Conservation (phyloP, 345 rosid genomes). For the Populus ilicifolia region DNA sequence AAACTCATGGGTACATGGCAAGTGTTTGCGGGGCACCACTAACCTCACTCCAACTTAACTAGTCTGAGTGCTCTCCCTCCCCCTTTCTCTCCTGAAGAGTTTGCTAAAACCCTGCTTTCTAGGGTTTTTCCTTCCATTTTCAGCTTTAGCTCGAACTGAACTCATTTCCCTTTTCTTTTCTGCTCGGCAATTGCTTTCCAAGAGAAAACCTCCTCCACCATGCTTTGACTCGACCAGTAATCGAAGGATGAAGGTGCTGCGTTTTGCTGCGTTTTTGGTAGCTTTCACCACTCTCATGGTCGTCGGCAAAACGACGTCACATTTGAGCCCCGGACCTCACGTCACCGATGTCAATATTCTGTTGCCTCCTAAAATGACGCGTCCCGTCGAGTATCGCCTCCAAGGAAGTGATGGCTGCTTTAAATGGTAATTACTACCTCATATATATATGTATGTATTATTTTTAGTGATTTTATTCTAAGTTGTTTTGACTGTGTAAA, state of each 20-base stretch:
- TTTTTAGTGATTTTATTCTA: not conserved
- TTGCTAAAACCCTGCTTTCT: slow-evolving; percentile 15
- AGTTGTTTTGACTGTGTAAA: not conserved
- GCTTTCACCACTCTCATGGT: slow-evolving; percentile 23
- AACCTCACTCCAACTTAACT: not conserved
- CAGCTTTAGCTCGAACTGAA: not conserved
- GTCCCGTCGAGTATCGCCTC: slow-evolving; percentile 85
- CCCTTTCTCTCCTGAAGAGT: not conserved
- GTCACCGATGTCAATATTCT: slow-evolving; percentile 85
- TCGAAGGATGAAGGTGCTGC: not conserved
- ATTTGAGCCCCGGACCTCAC: slow-evolving; percentile 70
- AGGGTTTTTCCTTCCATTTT: slow-evolving; percentile 10
- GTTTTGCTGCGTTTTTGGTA: slow-evolving; percentile 7
- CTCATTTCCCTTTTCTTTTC: slow-evolving; percentile 2
- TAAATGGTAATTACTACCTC: slow-evolving; percentile 52
- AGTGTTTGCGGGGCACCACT: not conserved
- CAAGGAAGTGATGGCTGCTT: slow-evolving; percentile 98
- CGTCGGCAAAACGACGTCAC: slow-evolving; percentile 29
- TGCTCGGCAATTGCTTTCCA: not conserved
- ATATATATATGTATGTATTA: too few relatives aligned
- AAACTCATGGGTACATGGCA: not conserved
- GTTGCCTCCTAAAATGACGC: slow-evolving; percentile 86
- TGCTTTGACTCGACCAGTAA: too few relatives aligned
- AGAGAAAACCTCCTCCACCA: too few relatives aligned
- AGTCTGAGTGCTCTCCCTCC: not conserved